Evolutionary conservation across 2,329 filamentous ascomycete genomes (phyloP), one percentile per base, ranked within the genome.

Genomic region (Ascochyta koolunga): DNA sequence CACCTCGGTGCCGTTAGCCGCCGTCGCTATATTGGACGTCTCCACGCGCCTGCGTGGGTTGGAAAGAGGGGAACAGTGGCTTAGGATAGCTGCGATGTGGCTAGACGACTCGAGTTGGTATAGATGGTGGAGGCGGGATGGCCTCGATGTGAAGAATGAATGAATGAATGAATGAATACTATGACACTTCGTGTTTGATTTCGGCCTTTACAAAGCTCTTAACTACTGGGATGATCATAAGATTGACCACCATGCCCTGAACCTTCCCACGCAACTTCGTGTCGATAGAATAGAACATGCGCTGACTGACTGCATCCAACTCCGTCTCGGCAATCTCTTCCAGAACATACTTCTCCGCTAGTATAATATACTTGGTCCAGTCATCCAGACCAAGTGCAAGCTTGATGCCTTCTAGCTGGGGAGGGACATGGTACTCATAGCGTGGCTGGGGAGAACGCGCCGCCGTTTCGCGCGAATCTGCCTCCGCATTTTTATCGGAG

Each of bases 311-410:
- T 0, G 24, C 35, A 4, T 43, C 41, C 5, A 56, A 55, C 8
- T 63, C 52, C 5, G 39, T 21, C 2, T 41, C 53, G 0, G 40
- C 49, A 2, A 60, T 51, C 13, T 61, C 35, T 0, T 46, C 24
- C 1, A 48, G 19, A 37, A 43, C 53, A 4, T 45, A 39, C 31
- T 47, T 52, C 50, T 64, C 60, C 37, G 57, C 29, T 10, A 60
- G 25, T 0, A 36, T 37, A 1, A 64, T 4, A 16, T 64, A 64
- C 31, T 63, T 56, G 6, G 42, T 55, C 61, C 63, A 66, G 27
- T 58, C 50, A 6, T 59, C 50, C 11, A 41, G 38, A 21, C 63
- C 63, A 2, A 66, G 39, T 11, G 63, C 63, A 5, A 15, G 27
- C n/a, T 50, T 31, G 9, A 60, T 36, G 11, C 51, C 38, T 33